These are phyloP conservation scores for Sporothrix dimorphospora DNA, from an alignment of 2,329 filamentous ascomycete genomes.

Conservation along the genomic window DNA sequence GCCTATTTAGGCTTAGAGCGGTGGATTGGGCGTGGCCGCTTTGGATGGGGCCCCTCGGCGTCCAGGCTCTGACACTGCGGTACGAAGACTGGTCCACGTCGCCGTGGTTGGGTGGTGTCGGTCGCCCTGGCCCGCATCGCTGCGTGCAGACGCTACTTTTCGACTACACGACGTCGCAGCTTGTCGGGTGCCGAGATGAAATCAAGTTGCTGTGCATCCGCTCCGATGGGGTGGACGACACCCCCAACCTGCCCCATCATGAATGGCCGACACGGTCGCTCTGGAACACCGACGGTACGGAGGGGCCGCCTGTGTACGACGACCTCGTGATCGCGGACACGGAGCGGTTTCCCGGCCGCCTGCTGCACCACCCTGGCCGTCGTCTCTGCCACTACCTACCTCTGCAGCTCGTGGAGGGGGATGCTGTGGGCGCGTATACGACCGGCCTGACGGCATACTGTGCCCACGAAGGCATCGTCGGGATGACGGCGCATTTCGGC, in stretches of 20 bases:
- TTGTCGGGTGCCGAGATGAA: constrained; percentile 18
- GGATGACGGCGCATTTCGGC: constrained; percentile 28
- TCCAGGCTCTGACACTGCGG: constrained; percentile 19
- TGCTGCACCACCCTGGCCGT: constrained; percentile 23
- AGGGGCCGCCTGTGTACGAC: constrained; percentile 1
- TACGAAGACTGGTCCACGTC: constrained; percentile 27
- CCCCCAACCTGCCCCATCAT: neutral
- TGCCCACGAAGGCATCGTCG: constrained; percentile 6
- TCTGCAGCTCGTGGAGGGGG: neutral
- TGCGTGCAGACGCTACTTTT: constrained; percentile 21
- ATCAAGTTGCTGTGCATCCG: constrained; percentile 21
- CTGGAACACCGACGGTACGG: constrained; percentile 23
- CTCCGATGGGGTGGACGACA: neutral
- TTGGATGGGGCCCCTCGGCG: constrained; percentile 24
- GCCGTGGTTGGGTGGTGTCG: constrained; percentile 13
- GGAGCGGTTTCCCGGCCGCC: constrained; percentile 23
- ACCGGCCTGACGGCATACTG: constrained; percentile 26
- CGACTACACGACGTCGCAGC: constrained; percentile 6
- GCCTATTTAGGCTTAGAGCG: too few species aligned
- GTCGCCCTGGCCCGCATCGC: neutral
- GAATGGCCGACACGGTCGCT: constrained; percentile 23
- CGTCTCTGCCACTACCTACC: constrained; percentile 30
- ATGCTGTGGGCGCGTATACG: constrained; percentile 5
- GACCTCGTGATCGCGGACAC: constrained; percentile 25
- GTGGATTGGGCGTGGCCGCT: too few species aligned